Evolutionary conservation across 1,284 basidiomycete genomes (phyloP).

Genomic region (Amylostereum chailletii): DNA sequence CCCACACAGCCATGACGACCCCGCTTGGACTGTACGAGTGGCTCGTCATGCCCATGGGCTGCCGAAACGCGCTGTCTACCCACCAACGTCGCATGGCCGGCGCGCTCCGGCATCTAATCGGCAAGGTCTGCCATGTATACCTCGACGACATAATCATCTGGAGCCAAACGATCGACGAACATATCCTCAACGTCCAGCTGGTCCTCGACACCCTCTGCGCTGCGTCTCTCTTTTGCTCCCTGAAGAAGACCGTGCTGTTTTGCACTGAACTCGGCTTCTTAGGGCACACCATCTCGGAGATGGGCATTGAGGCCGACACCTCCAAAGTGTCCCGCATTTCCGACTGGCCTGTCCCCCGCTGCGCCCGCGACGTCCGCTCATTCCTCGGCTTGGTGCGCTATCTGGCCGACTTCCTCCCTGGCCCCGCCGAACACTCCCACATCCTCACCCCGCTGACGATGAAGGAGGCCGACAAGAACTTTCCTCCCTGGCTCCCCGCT

Average conservation of each 20-base stretch:
- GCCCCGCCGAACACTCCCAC: constrained; percentile 21
- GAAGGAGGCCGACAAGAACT: constrained; percentile 15
- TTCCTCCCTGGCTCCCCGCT: constrained; percentile 20
- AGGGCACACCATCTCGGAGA: constrained; percentile 23
- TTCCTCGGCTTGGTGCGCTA: constrained; percentile 30
- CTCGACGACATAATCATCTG: constrained; percentile 38
- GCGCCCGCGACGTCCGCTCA: constrained; percentile 17
- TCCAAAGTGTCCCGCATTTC: constrained; percentile 21
- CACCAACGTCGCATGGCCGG: constrained; percentile 26
- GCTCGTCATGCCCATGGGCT: constrained; percentile 33
- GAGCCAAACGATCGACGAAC: constrained; percentile 26
- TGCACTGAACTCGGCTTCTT: constrained; percentile 20
- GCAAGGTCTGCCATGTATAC: constrained; percentile 31
- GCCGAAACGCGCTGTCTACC: constrained; percentile 26
- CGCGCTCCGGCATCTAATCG: constrained; percentile 22
- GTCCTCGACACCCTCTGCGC: constrained; percentile 18
- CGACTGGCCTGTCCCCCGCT: constrained; percentile 23
- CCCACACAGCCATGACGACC: constrained; percentile 28
- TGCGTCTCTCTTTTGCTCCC: constrained; percentile 16
- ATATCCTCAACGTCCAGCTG: constrained; percentile 19
- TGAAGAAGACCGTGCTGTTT: constrained; percentile 25
- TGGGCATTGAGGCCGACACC: constrained; percentile 24
- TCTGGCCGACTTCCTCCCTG: constrained; percentile 23
- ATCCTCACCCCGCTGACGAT: constrained; percentile 23
- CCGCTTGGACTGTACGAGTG: constrained; percentile 32